Evolutionary conservation across 2,329 filamentous ascomycete species (phyloP).

Genomic region (Penicillium hordei): DNA sequence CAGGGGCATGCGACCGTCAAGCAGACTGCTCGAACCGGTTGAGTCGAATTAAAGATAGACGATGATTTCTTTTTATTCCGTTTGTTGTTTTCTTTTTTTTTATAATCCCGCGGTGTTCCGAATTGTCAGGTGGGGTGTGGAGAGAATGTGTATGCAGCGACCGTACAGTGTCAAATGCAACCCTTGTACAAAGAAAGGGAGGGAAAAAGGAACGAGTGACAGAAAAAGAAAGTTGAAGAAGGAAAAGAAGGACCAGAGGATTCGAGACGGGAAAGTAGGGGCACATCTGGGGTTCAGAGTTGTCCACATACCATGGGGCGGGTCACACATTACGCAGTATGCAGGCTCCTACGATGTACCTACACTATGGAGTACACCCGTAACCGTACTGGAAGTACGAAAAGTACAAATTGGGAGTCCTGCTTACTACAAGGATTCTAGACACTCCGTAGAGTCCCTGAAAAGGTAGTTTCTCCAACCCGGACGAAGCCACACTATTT

Average conservation of each 20-base stretch:
- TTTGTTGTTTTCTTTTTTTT: neutral
- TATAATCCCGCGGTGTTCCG: constrained; percentile 1
- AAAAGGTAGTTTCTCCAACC: neutral
- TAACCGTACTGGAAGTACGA: neutral
- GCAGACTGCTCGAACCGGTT: neutral
- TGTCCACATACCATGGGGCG: constrained; percentile 14
- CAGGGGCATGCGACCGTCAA: neutral
- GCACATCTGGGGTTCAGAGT: constrained; percentile 12
- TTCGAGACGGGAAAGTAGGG: constrained; percentile 7
- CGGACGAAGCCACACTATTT: neutral
- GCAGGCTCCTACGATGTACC: neutral
- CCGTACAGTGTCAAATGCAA: constrained; percentile 1
- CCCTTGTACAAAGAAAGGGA: neutral
- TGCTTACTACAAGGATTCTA: constrained; percentile 3
- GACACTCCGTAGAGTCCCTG: neutral
- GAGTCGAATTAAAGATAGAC: neutral
- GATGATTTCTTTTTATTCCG: neutral
- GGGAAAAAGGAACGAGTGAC: constrained; percentile 6
- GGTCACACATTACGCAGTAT: constrained; percentile 2
- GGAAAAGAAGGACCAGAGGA: neutral
- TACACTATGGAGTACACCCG: neutral
- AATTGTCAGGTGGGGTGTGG: neutral
- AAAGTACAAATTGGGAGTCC: neutral
- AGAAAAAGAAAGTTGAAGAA: neutral
- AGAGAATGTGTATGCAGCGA: neutral